Evolutionary conservation across 768 basidiomycete species (phyloP).

Genomic region (Mycena galopus): DNA sequence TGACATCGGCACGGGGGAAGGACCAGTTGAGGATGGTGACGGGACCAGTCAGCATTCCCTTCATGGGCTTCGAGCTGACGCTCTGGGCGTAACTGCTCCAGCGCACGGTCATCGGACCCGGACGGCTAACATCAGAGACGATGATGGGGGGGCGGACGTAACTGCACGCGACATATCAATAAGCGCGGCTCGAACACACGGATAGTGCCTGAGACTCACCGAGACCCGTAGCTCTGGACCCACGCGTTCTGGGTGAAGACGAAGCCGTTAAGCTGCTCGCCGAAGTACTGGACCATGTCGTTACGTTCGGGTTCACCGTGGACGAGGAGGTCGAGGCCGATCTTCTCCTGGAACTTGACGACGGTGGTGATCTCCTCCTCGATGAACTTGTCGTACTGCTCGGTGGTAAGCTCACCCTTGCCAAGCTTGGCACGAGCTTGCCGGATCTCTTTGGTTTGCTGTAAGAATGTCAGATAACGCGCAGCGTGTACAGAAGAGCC

Average conservation of each 20-base stretch:
- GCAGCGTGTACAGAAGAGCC: constrained; percentile 39
- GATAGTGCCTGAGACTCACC: constrained; percentile 58
- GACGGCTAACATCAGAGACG: constrained; percentile 96
- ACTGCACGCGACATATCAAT: constrained; percentile 48
- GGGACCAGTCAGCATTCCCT: constrained; percentile 99
- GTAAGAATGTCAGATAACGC: constrained; percentile 6
- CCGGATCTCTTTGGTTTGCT: constrained; percentile 99
- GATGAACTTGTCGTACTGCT: constrained; percentile 97
- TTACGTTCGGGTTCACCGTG: constrained; percentile 99
- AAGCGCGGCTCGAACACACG: constrained; percentile 7
- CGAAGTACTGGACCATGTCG: constrained; percentile 99
- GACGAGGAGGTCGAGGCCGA: constrained; percentile 96
- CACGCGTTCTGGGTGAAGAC: constrained; percentile 99
- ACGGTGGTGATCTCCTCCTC: constrained; percentile 96
- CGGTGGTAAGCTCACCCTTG: constrained; percentile 89
- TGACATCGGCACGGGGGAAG: constrained; percentile 98
- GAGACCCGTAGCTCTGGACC: constrained; percentile 99
- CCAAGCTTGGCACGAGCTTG: constrained; percentile 93
- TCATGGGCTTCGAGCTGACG: constrained; percentile 94
- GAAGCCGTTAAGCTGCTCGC: constrained; percentile 94
- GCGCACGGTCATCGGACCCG: constrained; percentile 92
- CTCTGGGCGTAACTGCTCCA: constrained; percentile 99
- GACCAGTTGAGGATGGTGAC: constrained; percentile 99
- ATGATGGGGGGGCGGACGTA: constrained; percentile 99
- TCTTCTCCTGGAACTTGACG: constrained; percentile 96